phyloP scores from a whole-genome alignment of 2,329 filamentous ascomycete genomes.

The Paecilomyces sp. region DNA sequence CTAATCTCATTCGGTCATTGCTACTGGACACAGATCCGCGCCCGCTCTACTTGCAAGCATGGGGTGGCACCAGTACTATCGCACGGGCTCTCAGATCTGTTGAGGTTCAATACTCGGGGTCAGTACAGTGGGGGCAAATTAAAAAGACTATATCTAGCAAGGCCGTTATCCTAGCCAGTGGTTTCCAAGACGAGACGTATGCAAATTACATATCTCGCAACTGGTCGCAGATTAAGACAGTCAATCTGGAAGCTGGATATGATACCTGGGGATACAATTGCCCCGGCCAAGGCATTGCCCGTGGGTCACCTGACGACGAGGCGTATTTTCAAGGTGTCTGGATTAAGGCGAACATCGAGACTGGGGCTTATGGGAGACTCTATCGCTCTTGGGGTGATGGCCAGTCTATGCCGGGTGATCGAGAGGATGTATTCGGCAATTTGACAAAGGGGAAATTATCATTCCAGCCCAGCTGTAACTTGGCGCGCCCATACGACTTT shows the following conservation, averaged over 20 bases:
- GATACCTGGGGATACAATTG: neutral
- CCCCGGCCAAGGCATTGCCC: neutral
- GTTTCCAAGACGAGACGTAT: neutral
- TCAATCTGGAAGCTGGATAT: neutral
- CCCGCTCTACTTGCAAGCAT: slow-evolving; percentile 10
- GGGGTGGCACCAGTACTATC: slow-evolving; percentile 13
- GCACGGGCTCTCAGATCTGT: slow-evolving; percentile 10
- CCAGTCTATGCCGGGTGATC: neutral
- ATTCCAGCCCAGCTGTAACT: too few species aligned
- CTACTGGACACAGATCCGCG: slow-evolving; percentile 10
- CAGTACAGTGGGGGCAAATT: neutral
- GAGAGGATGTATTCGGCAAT: neutral
- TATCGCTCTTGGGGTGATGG: neutral
- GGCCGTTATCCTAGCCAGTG: neutral
- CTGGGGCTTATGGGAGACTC: neutral
- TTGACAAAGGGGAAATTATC: too few species aligned
- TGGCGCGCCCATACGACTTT: neutral
- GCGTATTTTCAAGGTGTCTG: neutral
- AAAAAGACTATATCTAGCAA: neutral
- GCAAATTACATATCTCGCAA: neutral
- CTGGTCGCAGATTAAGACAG: neutral
- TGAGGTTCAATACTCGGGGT: neutral
- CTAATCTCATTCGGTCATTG: neutral
- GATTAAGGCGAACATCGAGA: neutral
- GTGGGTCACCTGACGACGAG: neutral